Base-by-base conservation (phyloP, 192 early-diverging fungal species). In the Entomortierella parvispora region DNA sequence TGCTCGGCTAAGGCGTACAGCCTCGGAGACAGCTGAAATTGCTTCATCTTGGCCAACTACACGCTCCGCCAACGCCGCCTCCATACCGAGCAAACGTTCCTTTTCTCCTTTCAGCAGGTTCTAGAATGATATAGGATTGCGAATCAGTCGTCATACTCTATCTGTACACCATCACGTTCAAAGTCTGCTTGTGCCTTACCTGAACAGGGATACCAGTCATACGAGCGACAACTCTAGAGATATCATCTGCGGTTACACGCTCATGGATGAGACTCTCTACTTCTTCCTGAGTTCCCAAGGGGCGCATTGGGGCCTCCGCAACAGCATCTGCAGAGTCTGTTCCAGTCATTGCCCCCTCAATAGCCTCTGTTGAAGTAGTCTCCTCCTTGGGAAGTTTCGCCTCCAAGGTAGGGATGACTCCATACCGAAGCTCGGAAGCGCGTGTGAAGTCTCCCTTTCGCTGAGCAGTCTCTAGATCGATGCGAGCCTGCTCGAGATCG, bases 191-290 rank as follows among this genome's bases (percentile, higher is more conserved):
- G 12, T n/a, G 37, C 55, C 82, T 58, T 61, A 87, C 84, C 63
- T 87, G 84, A 9, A 94, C 90, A n/a, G 93, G 93, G 58, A 94
- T 93, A 26, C 93, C 93, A 3, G 93, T 94, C 71, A 89, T 88
- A 11, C 87, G 81, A 12, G 90, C 83, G 6, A 94, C 90, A 6
- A 93, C 91, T 28, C 84, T 79, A 0, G 91, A 91, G 75, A 93
- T 94, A 62, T 89, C 88, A 50, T 94, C 90, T 4, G 91, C 82
- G 4, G 92, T 93, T 17, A 94, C 93, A 49, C 91, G 85, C 78
- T 94, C 93, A 74, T 93, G 92, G 22, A 94, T 84, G 45, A 94
- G 68, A 43, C 81, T 85, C 25, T 85, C 86, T 7, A 80, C 61
- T 23, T 69, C 82, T 25, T 75, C 66, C 48, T 68, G 69, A 52